Conservation (phyloP, 371 early-diverging fungal genomes). For the Mortierella sp. region DNA sequence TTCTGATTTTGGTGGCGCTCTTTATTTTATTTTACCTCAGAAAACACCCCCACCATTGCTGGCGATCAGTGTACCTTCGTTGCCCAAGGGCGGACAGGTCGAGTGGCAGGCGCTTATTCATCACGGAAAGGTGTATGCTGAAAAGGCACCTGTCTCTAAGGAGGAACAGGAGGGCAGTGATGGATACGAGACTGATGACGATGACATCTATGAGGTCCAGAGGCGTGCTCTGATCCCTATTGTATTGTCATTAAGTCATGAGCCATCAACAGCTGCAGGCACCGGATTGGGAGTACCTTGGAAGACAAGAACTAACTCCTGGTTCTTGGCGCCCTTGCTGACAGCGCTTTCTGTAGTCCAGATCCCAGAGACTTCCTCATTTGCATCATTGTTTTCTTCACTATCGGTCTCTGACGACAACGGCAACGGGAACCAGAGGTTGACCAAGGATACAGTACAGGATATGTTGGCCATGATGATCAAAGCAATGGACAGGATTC, state of each 20-base stretch:
- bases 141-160: constrained; percentile 18
- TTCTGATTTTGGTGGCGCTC: constrained; percentile 9
- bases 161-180: constrained; percentile 16
- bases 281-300: constrained; percentile 12
- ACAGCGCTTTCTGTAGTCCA: constrained; percentile 33
- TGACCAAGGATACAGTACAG: not conserved
- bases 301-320: constrained; percentile 35
- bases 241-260: constrained; percentile 10
- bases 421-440: not conserved
- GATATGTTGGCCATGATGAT: constrained; percentile 46
- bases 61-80: constrained; percentile 68
- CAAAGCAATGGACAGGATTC: constrained; percentile 37
- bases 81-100: constrained; percentile 71
- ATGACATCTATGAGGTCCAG: constrained; percentile 54
- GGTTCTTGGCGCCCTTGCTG: constrained; percentile 46
- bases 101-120: constrained; percentile 75
- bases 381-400: constrained; percentile 17
- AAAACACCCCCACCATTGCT: constrained; percentile 57
- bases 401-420: constrained; percentile 11
- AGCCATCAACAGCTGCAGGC: not conserved
- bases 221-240: constrained; percentile 39
- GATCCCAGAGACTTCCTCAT: constrained; percentile 2
- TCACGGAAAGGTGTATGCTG: constrained; percentile 54
- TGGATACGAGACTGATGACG: constrained; percentile 60
- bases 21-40: not conserved